Evolutionary conservation across 2,329 filamentous ascomycete genomes (phyloP).

Genomic region (Acarospora socialis): DNA sequence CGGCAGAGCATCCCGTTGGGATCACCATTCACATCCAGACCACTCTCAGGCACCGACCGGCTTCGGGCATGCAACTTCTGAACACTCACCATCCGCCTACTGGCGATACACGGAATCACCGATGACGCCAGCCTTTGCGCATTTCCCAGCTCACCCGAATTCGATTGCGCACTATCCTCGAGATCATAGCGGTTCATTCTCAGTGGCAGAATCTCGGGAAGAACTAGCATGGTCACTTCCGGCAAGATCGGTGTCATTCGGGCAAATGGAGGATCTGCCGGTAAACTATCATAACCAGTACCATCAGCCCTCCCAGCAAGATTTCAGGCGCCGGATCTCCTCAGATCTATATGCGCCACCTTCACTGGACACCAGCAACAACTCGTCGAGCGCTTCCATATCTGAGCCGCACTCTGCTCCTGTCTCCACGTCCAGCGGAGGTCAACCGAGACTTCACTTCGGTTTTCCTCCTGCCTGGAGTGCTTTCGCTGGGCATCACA

Average conservation of each 20-base stretch:
- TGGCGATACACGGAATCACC: slow-evolving; percentile 13
- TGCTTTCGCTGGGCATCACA: slow-evolving; percentile 8
- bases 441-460: slow-evolving; percentile 10
- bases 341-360: slow-evolving; percentile 13
- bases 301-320: slow-evolving; percentile 6
- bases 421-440: slow-evolving; percentile 9
- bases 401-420: slow-evolving; percentile 10
- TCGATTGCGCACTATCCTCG: slow-evolving; percentile 6
- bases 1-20: slow-evolving; percentile 8
- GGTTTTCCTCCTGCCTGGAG: slow-evolving; percentile 7
- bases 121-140: slow-evolving; percentile 12
- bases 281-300: slow-evolving; percentile 9
- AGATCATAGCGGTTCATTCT: slow-evolving; percentile 9
- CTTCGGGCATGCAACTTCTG: slow-evolving; percentile 10
- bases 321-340: slow-evolving; percentile 9
- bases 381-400: slow-evolving; percentile 9
- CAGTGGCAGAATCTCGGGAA: slow-evolving; percentile 6
- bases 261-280: slow-evolving; percentile 10
- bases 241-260: slow-evolving; percentile 12
- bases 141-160: slow-evolving; percentile 9
- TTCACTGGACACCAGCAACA: slow-evolving; percentile 12
- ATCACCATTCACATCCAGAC: slow-evolving; percentile 12
- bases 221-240: slow-evolving; percentile 10
- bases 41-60: slow-evolving; percentile 8
- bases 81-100: slow-evolving; percentile 10